These are phyloP conservation scores for Dipodascus albidus DNA, from an alignment of 805 yeast genomes.

Conservation along the genomic window DNA sequence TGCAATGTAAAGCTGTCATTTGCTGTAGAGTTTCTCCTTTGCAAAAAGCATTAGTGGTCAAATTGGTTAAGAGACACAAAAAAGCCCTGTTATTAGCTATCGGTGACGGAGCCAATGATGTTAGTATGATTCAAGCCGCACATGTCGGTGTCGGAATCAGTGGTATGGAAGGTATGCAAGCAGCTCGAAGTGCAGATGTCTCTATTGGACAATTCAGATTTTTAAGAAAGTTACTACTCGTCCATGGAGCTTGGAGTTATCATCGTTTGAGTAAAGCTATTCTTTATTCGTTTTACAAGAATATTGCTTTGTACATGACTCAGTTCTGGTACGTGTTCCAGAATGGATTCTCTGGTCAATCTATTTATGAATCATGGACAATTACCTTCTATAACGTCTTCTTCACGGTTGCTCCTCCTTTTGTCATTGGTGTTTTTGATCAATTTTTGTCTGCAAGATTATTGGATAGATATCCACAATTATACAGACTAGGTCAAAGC, in stretches of 20 bases:
- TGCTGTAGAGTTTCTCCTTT: slow-evolving; percentile 98
- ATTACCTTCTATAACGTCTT: slow-evolving; percentile 90
- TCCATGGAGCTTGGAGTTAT: slow-evolving; percentile 97
- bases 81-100: slow-evolving; percentile 72
- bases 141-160: slow-evolving; percentile 98
- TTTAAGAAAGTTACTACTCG: slow-evolving; percentile 69
- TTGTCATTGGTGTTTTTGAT: slow-evolving; percentile 92
- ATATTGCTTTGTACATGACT: slow-evolving; percentile 90
- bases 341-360: slow-evolving; percentile 90
- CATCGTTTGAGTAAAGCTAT: slow-evolving; percentile 90
- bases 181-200: slow-evolving; percentile 95
- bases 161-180: slow-evolving; percentile 99
- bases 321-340: slow-evolving; percentile 96
- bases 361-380: slow-evolving; percentile 96
- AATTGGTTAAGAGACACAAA: slow-evolving; percentile 76
- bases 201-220: slow-evolving; percentile 93
- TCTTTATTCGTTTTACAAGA: slow-evolving; percentile 89
- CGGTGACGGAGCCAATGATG: slow-evolving; percentile 99
- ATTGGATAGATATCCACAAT: slow-evolving; percentile 82
- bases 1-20: slow-evolving; percentile 86
- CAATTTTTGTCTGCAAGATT: slow-evolving; percentile 88
- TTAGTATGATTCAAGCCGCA: slow-evolving; percentile 98
- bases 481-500: slow-evolving; percentile 82
- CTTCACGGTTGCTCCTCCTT: slow-evolving; percentile 91
- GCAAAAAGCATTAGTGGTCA: slow-evolving; percentile 93